Conservation (phyloP, 345 rosid genomes). For the Iberis pinnata region DNA sequence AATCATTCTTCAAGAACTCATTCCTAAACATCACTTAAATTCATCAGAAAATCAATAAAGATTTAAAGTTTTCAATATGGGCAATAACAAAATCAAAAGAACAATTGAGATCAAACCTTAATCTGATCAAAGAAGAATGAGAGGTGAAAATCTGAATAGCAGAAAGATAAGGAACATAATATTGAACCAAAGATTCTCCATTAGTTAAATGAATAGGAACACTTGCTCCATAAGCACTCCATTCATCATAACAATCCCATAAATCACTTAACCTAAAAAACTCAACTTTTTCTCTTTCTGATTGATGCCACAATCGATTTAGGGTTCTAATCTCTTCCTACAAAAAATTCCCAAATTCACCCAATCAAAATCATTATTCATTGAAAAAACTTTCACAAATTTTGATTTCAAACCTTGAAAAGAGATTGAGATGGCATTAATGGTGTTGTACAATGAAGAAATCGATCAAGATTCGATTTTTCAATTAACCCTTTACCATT, state of each 20-base stretch:
- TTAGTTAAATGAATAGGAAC: conserved; percentile 61
- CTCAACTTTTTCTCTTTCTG: conserved; percentile 85
- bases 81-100: too few relatives aligned
- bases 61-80: not conserved
- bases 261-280: conserved; percentile 78
- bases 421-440: conserved; percentile 62
- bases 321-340: conserved; percentile 77
- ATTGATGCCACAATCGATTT: conserved; percentile 81
- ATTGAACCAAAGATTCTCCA: conserved; percentile 63
- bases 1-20: not conserved
- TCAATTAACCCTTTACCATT: conserved; percentile 45
- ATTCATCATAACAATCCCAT: conserved; percentile 88
- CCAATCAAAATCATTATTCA: not conserved
- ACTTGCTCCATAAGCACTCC: conserved; percentile 99
- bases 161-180: conserved; percentile 94
- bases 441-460: conserved; percentile 76
- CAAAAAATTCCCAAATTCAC: conserved; percentile 9
- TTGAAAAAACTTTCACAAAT: not conserved
- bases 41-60: not conserved
- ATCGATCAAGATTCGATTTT: conserved; percentile 74
- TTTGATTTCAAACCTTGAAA: conserved; percentile 58
- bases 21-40: not conserved
- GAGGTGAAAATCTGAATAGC: conserved; percentile 90
- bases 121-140: conserved; percentile 47
- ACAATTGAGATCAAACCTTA: conserved; percentile 42